phyloP scores from a whole-genome alignment of 139 green algal genomes.

The Bryopsis sp. region DNA sequence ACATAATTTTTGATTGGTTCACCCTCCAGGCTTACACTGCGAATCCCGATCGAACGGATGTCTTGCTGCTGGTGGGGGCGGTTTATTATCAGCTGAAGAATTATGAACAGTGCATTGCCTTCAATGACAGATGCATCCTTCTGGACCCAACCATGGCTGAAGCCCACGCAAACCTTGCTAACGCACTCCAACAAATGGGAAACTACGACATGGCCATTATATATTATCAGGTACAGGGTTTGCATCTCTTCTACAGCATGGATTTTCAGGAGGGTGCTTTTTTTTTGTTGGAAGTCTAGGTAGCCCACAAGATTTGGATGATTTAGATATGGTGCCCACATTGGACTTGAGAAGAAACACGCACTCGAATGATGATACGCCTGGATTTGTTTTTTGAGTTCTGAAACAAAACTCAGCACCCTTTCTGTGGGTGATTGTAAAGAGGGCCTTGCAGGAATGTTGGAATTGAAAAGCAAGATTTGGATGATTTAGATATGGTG shows the following conservation, averaged over 20 bases:
- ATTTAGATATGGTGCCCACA: too few species aligned
- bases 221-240: conserved; percentile 53
- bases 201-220: conserved; percentile 69
- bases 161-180: conserved; percentile 60
- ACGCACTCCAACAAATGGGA: conserved; percentile 65
- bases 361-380: too few species aligned
- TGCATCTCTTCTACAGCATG: background rate
- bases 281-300: background rate
- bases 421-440: too few species aligned
- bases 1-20: conserved; percentile 2
- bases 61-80: conserved; percentile 73
- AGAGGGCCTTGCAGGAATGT: too few species aligned
- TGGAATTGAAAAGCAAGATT: too few species aligned
- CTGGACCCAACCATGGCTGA: conserved; percentile 49
- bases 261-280: too few species aligned
- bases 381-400: too few species aligned
- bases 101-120: conserved; percentile 50
- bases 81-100: conserved; percentile 70
- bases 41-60: conserved; percentile 42
- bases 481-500: too few species aligned
- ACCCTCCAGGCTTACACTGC: conserved; percentile 18
- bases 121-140: conserved; percentile 62
- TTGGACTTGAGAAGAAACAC: too few species aligned
- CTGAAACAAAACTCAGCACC: too few species aligned
- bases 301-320: background rate